Evolutionary conservation across 257 asterid species (phyloP).

Genomic region (Salvia miltiorrhiza): DNA sequence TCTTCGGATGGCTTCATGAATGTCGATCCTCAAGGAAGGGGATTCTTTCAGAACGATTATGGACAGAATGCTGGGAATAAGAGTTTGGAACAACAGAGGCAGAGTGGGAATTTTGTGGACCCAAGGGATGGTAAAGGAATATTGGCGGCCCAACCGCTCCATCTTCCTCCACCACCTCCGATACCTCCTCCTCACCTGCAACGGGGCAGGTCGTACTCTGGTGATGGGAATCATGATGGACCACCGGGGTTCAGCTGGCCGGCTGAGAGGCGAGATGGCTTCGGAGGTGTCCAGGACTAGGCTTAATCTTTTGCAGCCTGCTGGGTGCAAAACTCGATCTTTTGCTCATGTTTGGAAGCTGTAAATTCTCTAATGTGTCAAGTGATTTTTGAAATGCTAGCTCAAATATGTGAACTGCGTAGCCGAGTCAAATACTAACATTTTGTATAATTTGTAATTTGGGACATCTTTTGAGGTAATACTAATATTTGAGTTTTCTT

Average conservation of each 20-base stretch:
- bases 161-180: slow-evolving; percentile 70
- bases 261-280: slow-evolving; percentile 48
- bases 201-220: slow-evolving; percentile 56
- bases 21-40: slow-evolving; percentile 46
- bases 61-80: slow-evolving; percentile 50
- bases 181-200: slow-evolving; percentile 45
- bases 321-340: neutral
- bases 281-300: slow-evolving; percentile 50
- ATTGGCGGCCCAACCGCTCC: slow-evolving; percentile 44
- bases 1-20: slow-evolving; percentile 38
- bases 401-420: too few relatives aligned
- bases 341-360: slow-evolving; percentile 14
- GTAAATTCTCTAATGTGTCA: neutral
- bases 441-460: too few relatives aligned
- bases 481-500: too few relatives aligned
- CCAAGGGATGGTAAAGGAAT: slow-evolving; percentile 57
- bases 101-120: slow-evolving; percentile 44
- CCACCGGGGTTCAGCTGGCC: slow-evolving; percentile 78
- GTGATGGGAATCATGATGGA: slow-evolving; percentile 55
- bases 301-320: neutral
- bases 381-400: neutral
- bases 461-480: too few relatives aligned
- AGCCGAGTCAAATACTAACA: too few relatives aligned
- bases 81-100: slow-evolving; percentile 49
- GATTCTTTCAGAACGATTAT: slow-evolving; percentile 41